Percentiles rank a stretch among this genome's conserved stretches.
Conservation (phyloP, 192 early-diverging fungal species). For the Coemansia sp. region DNA sequence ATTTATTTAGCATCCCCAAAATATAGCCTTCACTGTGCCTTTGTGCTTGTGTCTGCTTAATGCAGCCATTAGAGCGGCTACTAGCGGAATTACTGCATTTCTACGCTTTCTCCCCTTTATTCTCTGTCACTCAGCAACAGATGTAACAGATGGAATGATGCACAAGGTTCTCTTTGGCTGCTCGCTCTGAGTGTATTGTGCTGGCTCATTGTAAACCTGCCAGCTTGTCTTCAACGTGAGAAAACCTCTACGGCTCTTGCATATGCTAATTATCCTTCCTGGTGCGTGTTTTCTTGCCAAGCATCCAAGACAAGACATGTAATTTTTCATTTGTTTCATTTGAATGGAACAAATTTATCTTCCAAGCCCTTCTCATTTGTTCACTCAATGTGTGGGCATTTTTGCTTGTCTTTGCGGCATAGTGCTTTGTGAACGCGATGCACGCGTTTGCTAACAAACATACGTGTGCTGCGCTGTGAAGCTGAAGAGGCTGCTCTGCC, state of each 20-base stretch:
- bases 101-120: not conserved
- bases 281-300: not conserved
- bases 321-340: not conserved
- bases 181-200: not conserved
- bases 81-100: constrained; percentile 2
- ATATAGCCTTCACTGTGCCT: not conserved
- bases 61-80: constrained; percentile 1
- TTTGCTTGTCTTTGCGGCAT: not conserved
- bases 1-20: constrained; percentile 4
- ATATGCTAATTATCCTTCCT: not conserved
- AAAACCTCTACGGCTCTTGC: not conserved
- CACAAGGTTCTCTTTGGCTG: not conserved
- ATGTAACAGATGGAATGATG: not conserved
- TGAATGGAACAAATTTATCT: not conserved
- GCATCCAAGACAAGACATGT: not conserved
- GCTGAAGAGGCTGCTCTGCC: not conserved
- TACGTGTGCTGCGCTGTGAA: not conserved
- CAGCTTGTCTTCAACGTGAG: not conserved
- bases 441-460: not conserved
- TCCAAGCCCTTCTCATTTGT: not conserved
- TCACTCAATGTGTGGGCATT: not conserved
- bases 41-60: not conserved
- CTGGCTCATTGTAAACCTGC: not conserved
- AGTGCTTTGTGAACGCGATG: not conserved
- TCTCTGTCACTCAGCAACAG: not conserved